These are phyloP conservation scores for Amanita jacksonii DNA, from an alignment of 768 basidiomycete species.

Conservation along the genomic window DNA sequence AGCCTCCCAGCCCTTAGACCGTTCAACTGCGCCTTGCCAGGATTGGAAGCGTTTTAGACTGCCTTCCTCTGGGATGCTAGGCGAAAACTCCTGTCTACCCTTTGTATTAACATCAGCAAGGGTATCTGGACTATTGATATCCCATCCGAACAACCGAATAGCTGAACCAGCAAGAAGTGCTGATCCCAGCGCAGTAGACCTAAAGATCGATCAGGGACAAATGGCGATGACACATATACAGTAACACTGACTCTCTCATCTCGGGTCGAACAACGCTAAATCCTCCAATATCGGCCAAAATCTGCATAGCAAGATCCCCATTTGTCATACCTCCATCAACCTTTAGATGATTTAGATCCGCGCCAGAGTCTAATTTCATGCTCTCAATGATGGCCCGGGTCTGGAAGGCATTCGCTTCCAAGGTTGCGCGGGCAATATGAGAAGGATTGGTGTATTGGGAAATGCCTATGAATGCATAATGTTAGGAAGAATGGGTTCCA, in stretches of 20 bases:
- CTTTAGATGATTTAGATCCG: conserved; percentile 74
- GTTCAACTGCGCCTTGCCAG: conserved; percentile 86
- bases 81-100: conserved; percentile 63
- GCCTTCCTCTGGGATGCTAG: conserved; percentile 40
- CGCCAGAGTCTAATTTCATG: conserved; percentile 85
- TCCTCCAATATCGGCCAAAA: conserved; percentile 85
- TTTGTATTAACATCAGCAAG: conserved; percentile 81
- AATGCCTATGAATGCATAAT: conserved; percentile 56
- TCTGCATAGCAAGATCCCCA: conserved; percentile 78
- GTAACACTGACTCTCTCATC: conserved; percentile 83
- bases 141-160: conserved; percentile 85
- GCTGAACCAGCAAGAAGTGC: conserved; percentile 91
- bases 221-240: background rate
- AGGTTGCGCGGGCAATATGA: conserved; percentile 89
- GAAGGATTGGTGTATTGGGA: conserved; percentile 85
- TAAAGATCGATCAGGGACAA: conserved; percentile 18
- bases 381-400: conserved; percentile 92
- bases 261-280: conserved; percentile 88
- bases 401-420: conserved; percentile 95
- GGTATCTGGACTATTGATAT: conserved; percentile 75
- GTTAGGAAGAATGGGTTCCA: background rate
- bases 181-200: conserved; percentile 92
- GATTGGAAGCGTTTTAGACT: conserved; percentile 60
- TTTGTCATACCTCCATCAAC: conserved; percentile 99
- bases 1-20: conserved; percentile 77